Evolutionary conservation across 164 flowering plant species (phyloP).

Genomic region (Dillenia turbinata): DNA sequence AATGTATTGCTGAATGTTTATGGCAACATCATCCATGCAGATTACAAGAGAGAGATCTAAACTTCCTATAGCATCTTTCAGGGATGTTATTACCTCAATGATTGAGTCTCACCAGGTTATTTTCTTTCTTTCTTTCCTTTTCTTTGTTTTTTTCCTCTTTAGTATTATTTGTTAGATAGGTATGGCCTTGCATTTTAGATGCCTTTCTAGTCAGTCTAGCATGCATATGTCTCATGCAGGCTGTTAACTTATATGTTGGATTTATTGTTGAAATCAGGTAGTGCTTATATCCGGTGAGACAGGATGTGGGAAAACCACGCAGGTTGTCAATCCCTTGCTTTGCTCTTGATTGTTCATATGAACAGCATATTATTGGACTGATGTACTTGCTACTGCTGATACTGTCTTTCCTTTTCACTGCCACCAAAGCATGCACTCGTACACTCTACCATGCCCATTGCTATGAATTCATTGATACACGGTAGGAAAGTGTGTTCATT

Average conservation of each 20-base stretch:
- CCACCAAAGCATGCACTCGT: too few species aligned
- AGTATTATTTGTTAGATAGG: neutral
- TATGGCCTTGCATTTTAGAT: neutral
- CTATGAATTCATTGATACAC: too few species aligned
- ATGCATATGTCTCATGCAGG: neutral
- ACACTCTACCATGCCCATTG: too few species aligned
- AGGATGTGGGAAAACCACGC: constrained; percentile 99
- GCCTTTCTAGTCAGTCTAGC: neutral
- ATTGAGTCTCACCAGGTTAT: constrained; percentile 76
- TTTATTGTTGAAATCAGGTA: constrained; percentile 46
- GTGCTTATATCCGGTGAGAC: constrained; percentile 97
- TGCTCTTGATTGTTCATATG: neutral
- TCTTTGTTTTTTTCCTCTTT: neutral
- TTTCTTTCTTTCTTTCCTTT: neutral
- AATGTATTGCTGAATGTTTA: neutral
- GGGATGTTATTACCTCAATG: constrained; percentile 66
- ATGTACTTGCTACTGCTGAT: too few species aligned
- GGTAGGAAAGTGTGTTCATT: too few species aligned
- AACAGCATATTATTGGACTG: too few species aligned
- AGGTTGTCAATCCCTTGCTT: constrained; percentile 48
- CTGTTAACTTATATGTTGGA: neutral
- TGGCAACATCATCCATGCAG: constrained; percentile 37
- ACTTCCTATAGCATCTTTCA: constrained; percentile 82
- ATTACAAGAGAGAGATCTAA: constrained; percentile 52
- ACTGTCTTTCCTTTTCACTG: too few species aligned